A percentile compares a stretch with the other conserved stretches of the same genome.
These are phyloP conservation scores for Phytophthora tubulina DNA, from an alignment of 352 stramenopile species.

Conservation along the genomic window DNA sequence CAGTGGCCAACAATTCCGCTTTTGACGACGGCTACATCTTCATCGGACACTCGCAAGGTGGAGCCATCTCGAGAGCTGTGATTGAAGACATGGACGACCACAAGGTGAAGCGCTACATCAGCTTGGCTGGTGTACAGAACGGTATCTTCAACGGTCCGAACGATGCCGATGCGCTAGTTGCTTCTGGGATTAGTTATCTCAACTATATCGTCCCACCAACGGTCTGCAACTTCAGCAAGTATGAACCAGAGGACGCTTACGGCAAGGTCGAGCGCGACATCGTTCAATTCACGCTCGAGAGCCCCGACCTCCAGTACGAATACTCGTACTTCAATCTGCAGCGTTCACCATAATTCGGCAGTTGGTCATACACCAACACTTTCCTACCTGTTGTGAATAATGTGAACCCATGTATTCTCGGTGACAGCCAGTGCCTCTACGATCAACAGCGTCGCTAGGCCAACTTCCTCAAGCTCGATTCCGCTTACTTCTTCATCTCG, in stretches of 20 bases:
- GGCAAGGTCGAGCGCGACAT: constrained; percentile 28
- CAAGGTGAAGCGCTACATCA: constrained; percentile 51
- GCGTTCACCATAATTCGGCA: constrained; percentile 13
- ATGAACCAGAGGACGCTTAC: constrained; percentile 9
- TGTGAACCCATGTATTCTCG: constrained; percentile 16
- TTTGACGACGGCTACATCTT: constrained; percentile 33
- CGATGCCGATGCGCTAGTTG: constrained; percentile 9
- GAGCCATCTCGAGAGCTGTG: constrained; percentile 45
- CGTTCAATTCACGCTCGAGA: constrained; percentile 20
- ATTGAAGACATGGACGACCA: constrained; percentile 65
- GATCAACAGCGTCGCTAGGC: constrained; percentile 29
- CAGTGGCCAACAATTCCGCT: constrained; percentile 21
- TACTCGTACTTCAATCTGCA: constrained; percentile 24
- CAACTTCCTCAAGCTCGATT: constrained; percentile 44
- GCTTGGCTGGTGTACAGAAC: constrained; percentile 48
- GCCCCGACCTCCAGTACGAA: constrained; percentile 26
- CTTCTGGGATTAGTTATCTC: neutral
- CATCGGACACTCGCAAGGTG: constrained; percentile 47
- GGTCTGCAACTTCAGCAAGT: constrained; percentile 27
- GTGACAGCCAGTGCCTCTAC: constrained; percentile 2
- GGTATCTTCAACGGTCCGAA: constrained; percentile 53
- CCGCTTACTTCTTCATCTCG: constrained; percentile 55
- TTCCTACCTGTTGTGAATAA: constrained; percentile 31
- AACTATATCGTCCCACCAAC: neutral
- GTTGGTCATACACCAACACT: constrained; percentile 5